These are phyloP conservation scores for Aulographum hederae DNA, from an alignment of 2,329 filamentous ascomycete genomes.

Conservation along the genomic window DNA sequence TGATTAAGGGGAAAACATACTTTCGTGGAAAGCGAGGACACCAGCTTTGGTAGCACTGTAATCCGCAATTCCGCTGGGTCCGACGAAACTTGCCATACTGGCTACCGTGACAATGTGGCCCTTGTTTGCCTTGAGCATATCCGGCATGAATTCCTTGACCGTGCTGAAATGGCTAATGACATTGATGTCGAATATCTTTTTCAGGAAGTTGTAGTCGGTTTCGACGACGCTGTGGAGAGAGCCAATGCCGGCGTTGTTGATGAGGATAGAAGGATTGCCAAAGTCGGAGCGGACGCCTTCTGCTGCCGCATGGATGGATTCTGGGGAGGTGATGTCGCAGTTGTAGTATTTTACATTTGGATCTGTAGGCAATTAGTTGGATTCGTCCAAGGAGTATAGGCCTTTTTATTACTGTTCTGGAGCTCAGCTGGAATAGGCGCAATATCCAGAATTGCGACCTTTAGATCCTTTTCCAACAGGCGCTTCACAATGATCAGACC, in stretches of 20 bases:
- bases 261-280: constrained; percentile 26
- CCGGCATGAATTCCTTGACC: constrained; percentile 32
- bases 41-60: constrained; percentile 34
- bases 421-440: constrained; percentile 15
- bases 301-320: constrained; percentile 24
- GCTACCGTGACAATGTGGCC: constrained; percentile 40
- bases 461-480: constrained; percentile 17
- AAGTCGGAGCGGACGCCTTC: constrained; percentile 19
- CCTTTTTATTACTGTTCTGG: constrained; percentile 6
- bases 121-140: constrained; percentile 31
- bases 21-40: constrained; percentile 35
- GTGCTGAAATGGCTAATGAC: constrained; percentile 31
- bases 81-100: constrained; percentile 31
- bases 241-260: constrained; percentile 33
- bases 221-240: constrained; percentile 28
- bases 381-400: neutral
- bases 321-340: constrained; percentile 30
- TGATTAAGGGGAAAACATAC: constrained; percentile 10
- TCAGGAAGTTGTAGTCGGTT: constrained; percentile 23
- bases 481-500: constrained; percentile 17
- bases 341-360: constrained; percentile 17
- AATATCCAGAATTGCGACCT: constrained; percentile 20
- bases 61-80: constrained; percentile 29
- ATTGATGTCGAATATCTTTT: constrained; percentile 34
- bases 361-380: neutral